Base-by-base conservation (phyloP, 2,329 filamentous ascomycete genomes). In the Sclerotinia borealis region DNA sequence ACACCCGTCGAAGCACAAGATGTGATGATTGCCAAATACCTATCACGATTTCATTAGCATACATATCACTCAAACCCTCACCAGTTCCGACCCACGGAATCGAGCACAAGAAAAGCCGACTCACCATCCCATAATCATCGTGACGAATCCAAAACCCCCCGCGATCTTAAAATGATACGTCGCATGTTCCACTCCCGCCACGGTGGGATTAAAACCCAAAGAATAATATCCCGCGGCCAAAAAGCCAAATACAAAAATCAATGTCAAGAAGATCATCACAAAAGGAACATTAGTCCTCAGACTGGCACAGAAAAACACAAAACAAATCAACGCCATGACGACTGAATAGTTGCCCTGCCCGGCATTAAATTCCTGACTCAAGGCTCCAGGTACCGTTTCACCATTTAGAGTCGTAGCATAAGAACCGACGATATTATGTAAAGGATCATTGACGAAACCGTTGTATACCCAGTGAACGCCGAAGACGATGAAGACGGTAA, bases 361-460 rank as follows among this genome's bases (percentile, higher is more conserved):
- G 4, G 65, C 55, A 56, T 67, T 67, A 22, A 62, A 64, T 19
- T 27, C 34, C 27, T 64, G 63, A 7, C 61, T 64, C 15, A 64
- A 17, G 0, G 37, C 55, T 6, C 60, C 54, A 8, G 58, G 34
- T 1, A 50, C 45, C 0, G 34, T 6, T 1, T 31, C 45, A 2
- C 58, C 58, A 4, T 48, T 37, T 17, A 60, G 22, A 22, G 31
- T 55, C 1, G 43, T 54, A 7, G 54, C 49, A 25, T 90, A 92
- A 56, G 82, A 83, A 41, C 92, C 81, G 1, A 92, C 78, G 17
- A 93, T 85, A 58, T 88, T 89, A 41, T 83, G 81, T 51, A 92
- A 80, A 3, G 84, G 81, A 1, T 87, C 82, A 61, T 89, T 87
- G 25, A 63, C 9, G 15, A 62, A 67, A 2, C 58, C 65, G 15